Evolutionary conservation across 352 stramenopile species (phyloP).

Genomic region (Thalassiosira exigua): DNA sequence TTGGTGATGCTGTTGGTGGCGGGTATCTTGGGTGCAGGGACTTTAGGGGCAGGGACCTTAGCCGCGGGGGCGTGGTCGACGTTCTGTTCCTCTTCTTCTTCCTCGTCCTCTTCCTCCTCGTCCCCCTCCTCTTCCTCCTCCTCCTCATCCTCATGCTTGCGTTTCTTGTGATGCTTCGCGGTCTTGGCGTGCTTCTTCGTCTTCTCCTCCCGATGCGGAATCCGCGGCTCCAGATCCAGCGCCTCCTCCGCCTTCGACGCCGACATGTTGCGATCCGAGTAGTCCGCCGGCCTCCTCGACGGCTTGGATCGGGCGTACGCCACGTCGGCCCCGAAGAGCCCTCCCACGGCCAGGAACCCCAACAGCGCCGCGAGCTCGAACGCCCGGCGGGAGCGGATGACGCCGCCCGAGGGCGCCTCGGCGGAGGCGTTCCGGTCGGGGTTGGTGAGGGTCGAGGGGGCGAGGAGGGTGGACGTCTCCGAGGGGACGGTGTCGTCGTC

Average conservation of each 20-base stretch:
- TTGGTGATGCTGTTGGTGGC: too few relatives aligned
- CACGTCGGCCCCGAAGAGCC: neutral
- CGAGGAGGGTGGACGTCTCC: conserved; percentile 18
- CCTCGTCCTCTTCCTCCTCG: neutral
- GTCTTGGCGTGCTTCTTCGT: neutral
- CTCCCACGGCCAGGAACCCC: conserved; percentile 4
- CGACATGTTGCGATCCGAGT: neutral
- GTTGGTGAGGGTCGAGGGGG: conserved; percentile 18
- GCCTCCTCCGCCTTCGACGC: neutral
- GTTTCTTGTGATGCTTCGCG: conserved; percentile 3
- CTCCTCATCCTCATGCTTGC: conserved; percentile 14
- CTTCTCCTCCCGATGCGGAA: neutral
- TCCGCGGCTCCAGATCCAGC: neutral
- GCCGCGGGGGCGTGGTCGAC: too few relatives aligned
- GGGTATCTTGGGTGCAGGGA: too few relatives aligned
- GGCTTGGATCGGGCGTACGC: neutral
- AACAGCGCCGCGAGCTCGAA: conserved; percentile 22
- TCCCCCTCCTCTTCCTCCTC: conserved; percentile 22
- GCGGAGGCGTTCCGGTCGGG: conserved; percentile 1
- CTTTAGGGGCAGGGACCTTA: too few relatives aligned
- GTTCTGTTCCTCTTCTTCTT: neutral
- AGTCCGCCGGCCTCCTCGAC: neutral
- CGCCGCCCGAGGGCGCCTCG: neutral
- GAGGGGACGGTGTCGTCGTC: conserved; percentile 19
- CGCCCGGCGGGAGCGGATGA: neutral